These are phyloP conservation scores for Plantago coronopus DNA, from an alignment of 305 asterid species.

Conservation along the genomic window DNA sequence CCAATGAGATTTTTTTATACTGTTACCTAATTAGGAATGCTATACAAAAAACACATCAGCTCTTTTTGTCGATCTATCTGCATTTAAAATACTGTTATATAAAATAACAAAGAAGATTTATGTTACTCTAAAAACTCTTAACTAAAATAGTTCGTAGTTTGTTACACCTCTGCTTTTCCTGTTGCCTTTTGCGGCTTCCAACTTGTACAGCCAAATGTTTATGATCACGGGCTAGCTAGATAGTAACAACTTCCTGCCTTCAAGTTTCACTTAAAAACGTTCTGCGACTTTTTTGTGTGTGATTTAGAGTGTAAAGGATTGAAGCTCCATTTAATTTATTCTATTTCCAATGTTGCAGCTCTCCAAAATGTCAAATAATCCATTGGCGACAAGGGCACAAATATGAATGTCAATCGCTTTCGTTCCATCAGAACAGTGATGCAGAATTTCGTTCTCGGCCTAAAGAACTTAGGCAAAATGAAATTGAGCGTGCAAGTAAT, in stretches of 20 bases:
- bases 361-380: conserved; percentile 66
- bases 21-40: too few relatives aligned
- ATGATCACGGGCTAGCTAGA: neutral
- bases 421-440: conserved; percentile 29
- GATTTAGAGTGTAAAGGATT: too few relatives aligned
- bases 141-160: neutral
- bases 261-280: neutral
- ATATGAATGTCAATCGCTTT: conserved; percentile 56
- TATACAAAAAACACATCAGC: too few relatives aligned
- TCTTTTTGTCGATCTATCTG: neutral
- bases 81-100: too few relatives aligned
- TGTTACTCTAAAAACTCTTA: neutral
- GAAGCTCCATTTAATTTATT: conserved; percentile 17
- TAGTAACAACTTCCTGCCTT: neutral
- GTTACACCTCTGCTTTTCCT: too few relatives aligned
- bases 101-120: neutral
- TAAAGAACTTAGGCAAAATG: conserved; percentile 33
- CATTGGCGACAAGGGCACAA: conserved; percentile 91
- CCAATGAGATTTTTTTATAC: neutral
- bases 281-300: too few relatives aligned
- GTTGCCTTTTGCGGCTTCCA: too few relatives aligned
- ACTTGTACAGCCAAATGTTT: too few relatives aligned
- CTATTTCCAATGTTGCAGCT: conserved; percentile 46
- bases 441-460: conserved; percentile 23
- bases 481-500: conserved; percentile 26